Evolutionary conservation across 73 alveolate genomes (phyloP).

Genomic region (Blepharisma japonicum): DNA sequence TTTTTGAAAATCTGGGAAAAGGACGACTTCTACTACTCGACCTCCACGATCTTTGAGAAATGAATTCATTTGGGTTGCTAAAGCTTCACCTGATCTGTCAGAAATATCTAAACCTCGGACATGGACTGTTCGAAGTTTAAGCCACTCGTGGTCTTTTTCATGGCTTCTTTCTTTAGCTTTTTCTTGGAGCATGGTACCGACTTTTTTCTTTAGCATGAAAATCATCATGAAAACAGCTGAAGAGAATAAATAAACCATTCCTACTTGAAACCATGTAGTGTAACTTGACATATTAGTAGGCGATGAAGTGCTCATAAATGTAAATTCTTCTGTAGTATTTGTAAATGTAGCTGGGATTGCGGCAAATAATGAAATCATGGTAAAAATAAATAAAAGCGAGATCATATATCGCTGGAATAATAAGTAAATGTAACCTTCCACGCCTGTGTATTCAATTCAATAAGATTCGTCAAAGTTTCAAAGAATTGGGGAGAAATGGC

Average conservation of each 20-base stretch:
- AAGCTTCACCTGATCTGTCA: slow-evolving; percentile 62
- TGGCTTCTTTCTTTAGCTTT: not conserved
- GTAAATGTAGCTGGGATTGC: slow-evolving; percentile 52
- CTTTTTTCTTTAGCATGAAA: slow-evolving; percentile 34
- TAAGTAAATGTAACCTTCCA: slow-evolving; percentile 66
- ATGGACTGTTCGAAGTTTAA: slow-evolving; percentile 72
- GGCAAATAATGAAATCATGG: slow-evolving; percentile 45
- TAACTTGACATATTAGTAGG: slow-evolving; percentile 30
- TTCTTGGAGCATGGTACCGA: slow-evolving; percentile 35
- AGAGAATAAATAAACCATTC: slow-evolving; percentile 32
- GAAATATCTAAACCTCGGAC: slow-evolving; percentile 70
- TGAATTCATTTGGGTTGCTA: slow-evolving; percentile 44
- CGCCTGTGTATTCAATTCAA: slow-evolving; percentile 55
- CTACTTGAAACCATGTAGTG: slow-evolving; percentile 30
- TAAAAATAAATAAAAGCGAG: slow-evolving; percentile 38
- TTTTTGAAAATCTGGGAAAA: slow-evolving; percentile 75
- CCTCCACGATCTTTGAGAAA: slow-evolving; percentile 62
- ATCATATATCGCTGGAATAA: slow-evolving; percentile 57
- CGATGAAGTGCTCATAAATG: slow-evolving; percentile 43
- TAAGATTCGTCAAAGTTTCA: slow-evolving; percentile 43
- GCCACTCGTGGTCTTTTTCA: slow-evolving; percentile 71
- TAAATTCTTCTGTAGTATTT: slow-evolving; percentile 23
- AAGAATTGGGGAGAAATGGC: slow-evolving; percentile 34
- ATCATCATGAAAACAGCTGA: slow-evolving; percentile 27
- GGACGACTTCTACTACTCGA: slow-evolving; percentile 55